A percentile compares a stretch with the other conserved stretches of the same genome.
phyloP scores from a whole-genome alignment of 371 early-diverging fungal genomes.

The Nematocida minor region DNA sequence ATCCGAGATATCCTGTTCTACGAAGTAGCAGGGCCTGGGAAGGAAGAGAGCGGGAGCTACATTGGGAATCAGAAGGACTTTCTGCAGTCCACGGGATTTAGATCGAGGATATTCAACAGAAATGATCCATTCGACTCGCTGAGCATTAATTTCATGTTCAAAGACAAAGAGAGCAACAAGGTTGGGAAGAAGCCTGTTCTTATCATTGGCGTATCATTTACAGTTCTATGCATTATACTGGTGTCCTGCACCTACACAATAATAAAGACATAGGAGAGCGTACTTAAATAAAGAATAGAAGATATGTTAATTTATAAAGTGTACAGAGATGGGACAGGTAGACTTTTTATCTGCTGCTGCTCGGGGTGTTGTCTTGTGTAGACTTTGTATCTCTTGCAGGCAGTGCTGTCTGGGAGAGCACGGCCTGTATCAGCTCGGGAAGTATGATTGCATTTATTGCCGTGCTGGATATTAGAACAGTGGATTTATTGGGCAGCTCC shows the following conservation, averaged over 20 bases:
- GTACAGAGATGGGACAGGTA: too few relatives aligned
- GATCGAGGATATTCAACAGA: slow-evolving; percentile 64
- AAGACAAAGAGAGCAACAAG: slow-evolving; percentile 1
- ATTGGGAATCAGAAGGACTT: slow-evolving; percentile 64
- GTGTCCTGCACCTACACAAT: background rate
- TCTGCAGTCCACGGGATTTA: slow-evolving; percentile 62
- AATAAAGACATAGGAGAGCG: background rate
- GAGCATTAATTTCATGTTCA: slow-evolving; percentile 65
- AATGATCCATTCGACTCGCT: slow-evolving; percentile 65
- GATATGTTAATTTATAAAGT: too few relatives aligned
- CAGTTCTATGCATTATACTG: background rate
- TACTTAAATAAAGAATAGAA: background rate
- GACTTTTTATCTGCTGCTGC: too few relatives aligned
- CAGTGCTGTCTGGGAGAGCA: background rate
- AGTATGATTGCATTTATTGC: slow-evolving; percentile 17
- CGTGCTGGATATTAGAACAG: slow-evolving; percentile 11
- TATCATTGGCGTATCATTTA: background rate
- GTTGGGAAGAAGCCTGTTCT: slow-evolving; percentile 28
- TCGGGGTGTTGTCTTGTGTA: too few relatives aligned
- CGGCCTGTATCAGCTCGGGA: background rate
- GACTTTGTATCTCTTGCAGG: background rate
- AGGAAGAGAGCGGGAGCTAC: slow-evolving; percentile 62
- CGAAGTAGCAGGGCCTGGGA: slow-evolving; percentile 59
- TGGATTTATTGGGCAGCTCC: background rate
- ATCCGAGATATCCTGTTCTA: slow-evolving; percentile 65